Percentiles rank a stretch among this genome's conserved stretches.
phyloP scores from a whole-genome alignment of 306 rosid genomes.

The Ziziphus jujuba region DNA sequence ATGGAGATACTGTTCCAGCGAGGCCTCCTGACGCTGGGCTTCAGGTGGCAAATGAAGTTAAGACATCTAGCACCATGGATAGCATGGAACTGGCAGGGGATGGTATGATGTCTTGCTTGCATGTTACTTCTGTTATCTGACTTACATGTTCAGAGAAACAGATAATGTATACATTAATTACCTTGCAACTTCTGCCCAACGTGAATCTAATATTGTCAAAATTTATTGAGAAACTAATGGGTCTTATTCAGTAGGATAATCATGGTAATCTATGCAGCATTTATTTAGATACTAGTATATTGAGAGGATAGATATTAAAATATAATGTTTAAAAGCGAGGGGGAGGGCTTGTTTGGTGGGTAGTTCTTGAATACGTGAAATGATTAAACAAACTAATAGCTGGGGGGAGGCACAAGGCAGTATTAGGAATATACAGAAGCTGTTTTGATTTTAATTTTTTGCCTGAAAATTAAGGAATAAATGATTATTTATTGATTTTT shows the following conservation, averaged over 20 bases:
- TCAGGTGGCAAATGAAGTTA: slow-evolving; percentile 43
- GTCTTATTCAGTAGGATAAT: neutral
- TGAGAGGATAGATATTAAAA: neutral
- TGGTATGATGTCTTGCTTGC: slow-evolving; percentile 51
- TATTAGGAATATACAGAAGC: neutral
- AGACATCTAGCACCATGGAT: slow-evolving; percentile 45
- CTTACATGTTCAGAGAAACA: slow-evolving; percentile 1
- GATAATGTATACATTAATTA: neutral
- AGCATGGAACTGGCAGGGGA: slow-evolving; percentile 47
- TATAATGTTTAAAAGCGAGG: neutral
- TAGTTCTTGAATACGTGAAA: too few relatives aligned
- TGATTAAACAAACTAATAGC: too few relatives aligned
- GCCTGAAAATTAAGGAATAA: neutral
- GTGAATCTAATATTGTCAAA: slow-evolving; percentile 1
- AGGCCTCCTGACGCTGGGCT: slow-evolving; percentile 48
- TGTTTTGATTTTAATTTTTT: too few relatives aligned
- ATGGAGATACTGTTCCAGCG: slow-evolving; percentile 89
- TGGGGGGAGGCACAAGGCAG: too few relatives aligned
- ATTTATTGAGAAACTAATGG: neutral
- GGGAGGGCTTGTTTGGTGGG: too few relatives aligned
- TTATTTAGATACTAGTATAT: neutral
- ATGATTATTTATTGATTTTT: neutral
- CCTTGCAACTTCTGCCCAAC: slow-evolving; percentile 6
- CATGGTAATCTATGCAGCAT: neutral
- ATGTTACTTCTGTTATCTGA: slow-evolving; percentile 14